Evolutionary conservation across 495 filamentous ascomycete genomes (phyloP).

Genomic region (Podospora tetraspora): DNA sequence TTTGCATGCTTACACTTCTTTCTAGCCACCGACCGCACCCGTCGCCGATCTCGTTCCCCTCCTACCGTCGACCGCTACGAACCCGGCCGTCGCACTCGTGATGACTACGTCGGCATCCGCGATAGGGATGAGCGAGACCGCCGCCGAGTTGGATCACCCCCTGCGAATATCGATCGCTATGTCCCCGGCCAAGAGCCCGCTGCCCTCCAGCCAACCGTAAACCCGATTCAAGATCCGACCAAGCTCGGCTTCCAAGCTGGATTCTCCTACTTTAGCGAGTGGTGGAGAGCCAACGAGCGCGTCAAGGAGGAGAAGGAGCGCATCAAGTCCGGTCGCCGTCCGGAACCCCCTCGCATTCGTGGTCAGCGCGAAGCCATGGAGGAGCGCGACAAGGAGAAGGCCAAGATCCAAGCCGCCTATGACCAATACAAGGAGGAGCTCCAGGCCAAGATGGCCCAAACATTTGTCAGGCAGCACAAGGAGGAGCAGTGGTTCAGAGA

Average conservation of each 20-base stretch:
- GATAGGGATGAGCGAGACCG: constrained; percentile 5
- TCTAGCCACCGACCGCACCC: constrained; percentile 39
- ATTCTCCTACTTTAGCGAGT: constrained; percentile 94
- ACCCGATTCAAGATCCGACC: constrained; percentile 76
- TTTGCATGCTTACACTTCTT: constrained; percentile 13
- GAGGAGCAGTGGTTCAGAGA: constrained; percentile 97
- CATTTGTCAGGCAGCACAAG: constrained; percentile 86
- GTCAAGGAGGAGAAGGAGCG: constrained; percentile 87
- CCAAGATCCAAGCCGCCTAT: constrained; percentile 85
- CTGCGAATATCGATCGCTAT: constrained; percentile 87
- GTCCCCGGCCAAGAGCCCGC: constrained; percentile 74
- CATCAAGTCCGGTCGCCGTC: constrained; percentile 64
- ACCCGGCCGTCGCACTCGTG: constrained; percentile 58
- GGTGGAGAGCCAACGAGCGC: constrained; percentile 83
- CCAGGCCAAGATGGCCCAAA: constrained; percentile 81
- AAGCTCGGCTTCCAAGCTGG: constrained; percentile 88
- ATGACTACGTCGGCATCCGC: constrained; percentile 51
- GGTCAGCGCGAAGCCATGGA: constrained; percentile 74
- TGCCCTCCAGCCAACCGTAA: constrained; percentile 53
- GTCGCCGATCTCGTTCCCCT: constrained; percentile 68
- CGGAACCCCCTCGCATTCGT: constrained; percentile 63
- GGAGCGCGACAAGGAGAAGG: constrained; percentile 82
- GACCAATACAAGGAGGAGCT: constrained; percentile 92
- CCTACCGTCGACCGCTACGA: constrained; percentile 66
- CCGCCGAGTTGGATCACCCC: constrained; percentile 54